phyloP scores from a whole-genome alignment of 2,329 filamentous ascomycete species.

The Nemania sp. region DNA sequence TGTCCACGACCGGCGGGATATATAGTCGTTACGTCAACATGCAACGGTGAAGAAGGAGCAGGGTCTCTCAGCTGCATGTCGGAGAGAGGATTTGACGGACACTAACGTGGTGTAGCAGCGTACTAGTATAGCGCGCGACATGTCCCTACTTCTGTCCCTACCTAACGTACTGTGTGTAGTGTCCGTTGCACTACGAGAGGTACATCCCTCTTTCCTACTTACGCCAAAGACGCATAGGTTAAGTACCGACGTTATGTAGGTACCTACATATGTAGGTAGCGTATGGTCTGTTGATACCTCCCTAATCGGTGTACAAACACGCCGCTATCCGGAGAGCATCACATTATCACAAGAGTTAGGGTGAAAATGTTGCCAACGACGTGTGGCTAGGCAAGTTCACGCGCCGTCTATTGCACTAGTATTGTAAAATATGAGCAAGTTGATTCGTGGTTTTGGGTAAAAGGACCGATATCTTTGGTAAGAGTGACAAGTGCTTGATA shows the following conservation, averaged over 20 bases:
- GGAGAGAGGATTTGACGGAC: neutral
- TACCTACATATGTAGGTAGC: no score
- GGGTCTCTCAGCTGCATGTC: conserved; percentile 24
- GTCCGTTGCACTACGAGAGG: no score
- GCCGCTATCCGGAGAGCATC: conserved; percentile 2
- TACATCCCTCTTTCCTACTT: no score
- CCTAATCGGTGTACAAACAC: neutral
- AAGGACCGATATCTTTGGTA: conserved; percentile 28
- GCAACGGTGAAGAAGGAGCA: conserved; percentile 31
- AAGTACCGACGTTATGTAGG: no score
- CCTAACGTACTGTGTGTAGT: neutral
- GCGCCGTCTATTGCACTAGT: neutral
- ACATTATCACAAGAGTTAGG: neutral
- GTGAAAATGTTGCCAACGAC: neutral
- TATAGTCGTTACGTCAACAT: conserved; percentile 23
- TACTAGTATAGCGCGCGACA: neutral
- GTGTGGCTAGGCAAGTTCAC: neutral
- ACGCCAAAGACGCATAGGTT: no score
- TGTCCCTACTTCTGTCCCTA: neutral
- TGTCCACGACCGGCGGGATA: conserved; percentile 19
- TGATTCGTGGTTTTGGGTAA: conserved; percentile 1
- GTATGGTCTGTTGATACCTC: no score
- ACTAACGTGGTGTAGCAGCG: neutral
- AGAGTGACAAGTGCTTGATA: conserved; percentile 4
- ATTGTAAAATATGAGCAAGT: neutral